Conservation (phyloP, 2,329 filamentous ascomycete genomes). For the Phialophora macrospora region DNA sequence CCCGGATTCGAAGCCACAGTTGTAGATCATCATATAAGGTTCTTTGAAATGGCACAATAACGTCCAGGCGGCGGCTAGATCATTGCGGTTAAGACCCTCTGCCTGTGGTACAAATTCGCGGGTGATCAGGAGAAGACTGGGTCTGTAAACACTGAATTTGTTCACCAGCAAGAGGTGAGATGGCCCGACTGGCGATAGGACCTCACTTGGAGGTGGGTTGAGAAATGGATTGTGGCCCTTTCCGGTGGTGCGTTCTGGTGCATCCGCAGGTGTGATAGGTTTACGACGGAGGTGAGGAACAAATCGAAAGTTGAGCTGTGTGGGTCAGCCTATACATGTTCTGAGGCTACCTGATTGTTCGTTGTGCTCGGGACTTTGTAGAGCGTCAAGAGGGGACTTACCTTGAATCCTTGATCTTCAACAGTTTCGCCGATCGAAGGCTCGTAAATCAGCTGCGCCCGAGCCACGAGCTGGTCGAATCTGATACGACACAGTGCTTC, state of each 20-base stretch:
- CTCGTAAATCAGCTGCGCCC: conserved; percentile 38
- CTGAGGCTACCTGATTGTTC: neutral
- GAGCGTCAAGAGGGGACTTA: conserved; percentile 15
- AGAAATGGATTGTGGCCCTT: conserved; percentile 38
- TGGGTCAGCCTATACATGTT: neutral
- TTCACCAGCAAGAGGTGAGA: conserved; percentile 40
- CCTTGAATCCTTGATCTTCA: conserved; percentile 40
- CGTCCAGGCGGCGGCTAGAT: conserved; percentile 48
- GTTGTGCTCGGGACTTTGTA: neutral
- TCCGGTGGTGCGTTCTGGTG: conserved; percentile 36
- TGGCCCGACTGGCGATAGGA: conserved; percentile 35
- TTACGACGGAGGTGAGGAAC: conserved; percentile 39
- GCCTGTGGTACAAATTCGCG: conserved; percentile 47
- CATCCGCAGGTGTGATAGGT: conserved; percentile 39
- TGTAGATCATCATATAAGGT: conserved; percentile 51
- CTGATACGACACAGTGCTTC: conserved; percentile 34
- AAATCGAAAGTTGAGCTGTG: conserved; percentile 37
- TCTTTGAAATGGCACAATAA: conserved; percentile 42
- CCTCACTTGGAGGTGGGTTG: conserved; percentile 39
- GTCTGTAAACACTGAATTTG: conserved; percentile 41
- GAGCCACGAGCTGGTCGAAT: conserved; percentile 38
- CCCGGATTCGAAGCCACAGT: conserved; percentile 53
- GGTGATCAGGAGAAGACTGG: conserved; percentile 50
- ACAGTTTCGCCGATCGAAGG: conserved; percentile 34
- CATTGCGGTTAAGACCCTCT: conserved; percentile 46